These are phyloP conservation scores for Monilinia fructigena DNA, from an alignment of 2,329 filamentous ascomycete genomes.

Conservation along the genomic window DNA sequence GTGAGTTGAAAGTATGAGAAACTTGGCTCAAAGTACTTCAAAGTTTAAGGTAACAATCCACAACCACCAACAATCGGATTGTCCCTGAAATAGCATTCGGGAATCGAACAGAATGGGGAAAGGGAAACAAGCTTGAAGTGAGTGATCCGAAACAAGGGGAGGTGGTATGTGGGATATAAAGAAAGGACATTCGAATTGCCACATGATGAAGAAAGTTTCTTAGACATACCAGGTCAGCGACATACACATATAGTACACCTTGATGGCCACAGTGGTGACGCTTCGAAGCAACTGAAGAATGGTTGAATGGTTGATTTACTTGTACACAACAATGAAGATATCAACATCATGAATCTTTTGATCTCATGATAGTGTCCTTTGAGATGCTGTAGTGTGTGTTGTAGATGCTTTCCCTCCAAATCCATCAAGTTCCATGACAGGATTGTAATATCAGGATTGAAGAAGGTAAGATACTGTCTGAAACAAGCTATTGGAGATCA, in stretches of 20 bases:
- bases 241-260: background rate
- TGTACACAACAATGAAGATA: background rate
- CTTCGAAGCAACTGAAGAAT: background rate
- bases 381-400: no score
- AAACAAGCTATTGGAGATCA: background rate
- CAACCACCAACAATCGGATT: slow-evolving; percentile 2
- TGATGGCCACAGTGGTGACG: background rate
- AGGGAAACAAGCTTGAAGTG: background rate
- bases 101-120: background rate
- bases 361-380: background rate
- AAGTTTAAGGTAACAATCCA: background rate
- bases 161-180: background rate
- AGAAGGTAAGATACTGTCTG: slow-evolving; percentile 1
- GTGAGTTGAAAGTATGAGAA: background rate
- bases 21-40: background rate
- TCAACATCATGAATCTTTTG: background rate
- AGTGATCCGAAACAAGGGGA: background rate
- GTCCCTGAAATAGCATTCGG: background rate
- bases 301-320: background rate
- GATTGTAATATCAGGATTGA: background rate
- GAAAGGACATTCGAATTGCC: background rate
- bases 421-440: background rate
- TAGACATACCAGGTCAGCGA: background rate
- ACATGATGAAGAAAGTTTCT: background rate
- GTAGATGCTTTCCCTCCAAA: background rate